These are phyloP conservation scores for Colletotrichum karsti DNA, from an alignment of 2,329 filamentous ascomycete genomes.

Conservation along the genomic window DNA sequence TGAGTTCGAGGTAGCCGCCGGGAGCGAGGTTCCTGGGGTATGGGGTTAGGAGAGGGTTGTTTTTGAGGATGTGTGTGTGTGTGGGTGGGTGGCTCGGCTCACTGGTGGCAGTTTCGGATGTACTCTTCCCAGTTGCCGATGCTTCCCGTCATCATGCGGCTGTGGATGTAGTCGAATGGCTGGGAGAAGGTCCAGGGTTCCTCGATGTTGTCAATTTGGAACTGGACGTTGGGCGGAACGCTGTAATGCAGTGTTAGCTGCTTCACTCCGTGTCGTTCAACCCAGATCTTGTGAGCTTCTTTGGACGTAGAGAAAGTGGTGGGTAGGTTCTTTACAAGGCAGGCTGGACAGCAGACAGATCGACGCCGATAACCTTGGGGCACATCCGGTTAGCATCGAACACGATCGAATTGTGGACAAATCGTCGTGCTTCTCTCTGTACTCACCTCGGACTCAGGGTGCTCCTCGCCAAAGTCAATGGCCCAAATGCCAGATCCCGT, in stretches of 20 bases:
- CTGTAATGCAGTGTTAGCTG: too few species aligned
- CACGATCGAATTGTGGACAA: too few species aligned
- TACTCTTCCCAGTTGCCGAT: background rate
- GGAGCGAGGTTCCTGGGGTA: slow-evolving; percentile 62
- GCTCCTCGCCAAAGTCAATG: slow-evolving; percentile 33
- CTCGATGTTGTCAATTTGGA: slow-evolving; percentile 46
- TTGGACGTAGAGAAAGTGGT: background rate
- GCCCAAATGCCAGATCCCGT: slow-evolving; percentile 36
- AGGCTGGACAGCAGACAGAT: slow-evolving; percentile 46
- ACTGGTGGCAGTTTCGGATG: background rate
- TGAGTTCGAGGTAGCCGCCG: slow-evolving; percentile 54
- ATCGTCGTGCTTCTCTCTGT: too few species aligned
- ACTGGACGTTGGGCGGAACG: slow-evolving; percentile 46
- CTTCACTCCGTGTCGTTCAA: background rate
- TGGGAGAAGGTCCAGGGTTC: slow-evolving; percentile 40
- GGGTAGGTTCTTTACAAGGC: background rate
- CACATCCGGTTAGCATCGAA: background rate
- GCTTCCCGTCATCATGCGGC: slow-evolving; percentile 51
- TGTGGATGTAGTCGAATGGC: slow-evolving; percentile 67
- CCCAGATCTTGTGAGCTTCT: background rate
- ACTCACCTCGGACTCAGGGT: background rate
- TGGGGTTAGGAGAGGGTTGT: too few species aligned
- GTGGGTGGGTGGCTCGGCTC: too few species aligned
- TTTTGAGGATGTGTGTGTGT: too few species aligned
- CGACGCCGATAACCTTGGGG: slow-evolving; percentile 18